Conservation (phyloP, 2,329 filamentous ascomycete species). For the Xylariales sp. region DNA sequence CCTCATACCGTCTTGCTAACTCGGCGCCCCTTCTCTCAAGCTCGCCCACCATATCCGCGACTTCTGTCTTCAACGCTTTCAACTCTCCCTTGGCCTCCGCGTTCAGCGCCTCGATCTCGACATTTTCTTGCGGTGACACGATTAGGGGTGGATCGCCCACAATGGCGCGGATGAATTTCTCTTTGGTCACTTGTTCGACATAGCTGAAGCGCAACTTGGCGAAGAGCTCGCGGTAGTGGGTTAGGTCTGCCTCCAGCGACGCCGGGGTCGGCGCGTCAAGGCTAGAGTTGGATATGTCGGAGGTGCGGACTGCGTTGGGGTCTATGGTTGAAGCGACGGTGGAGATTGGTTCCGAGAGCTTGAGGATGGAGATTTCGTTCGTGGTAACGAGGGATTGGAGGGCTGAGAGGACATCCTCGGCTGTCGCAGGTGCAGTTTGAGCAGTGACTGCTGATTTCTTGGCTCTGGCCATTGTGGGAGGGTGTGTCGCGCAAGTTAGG, state of each 20-base stretch:
- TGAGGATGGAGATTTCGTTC: conserved; percentile 68
- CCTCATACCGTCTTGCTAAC: conserved; percentile 51
- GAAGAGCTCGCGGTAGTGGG: conserved; percentile 92
- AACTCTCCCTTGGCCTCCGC: conserved; percentile 69
- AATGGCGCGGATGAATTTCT: conserved; percentile 92
- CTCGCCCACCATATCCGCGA: conserved; percentile 66
- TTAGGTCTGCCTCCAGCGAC: conserved; percentile 75
- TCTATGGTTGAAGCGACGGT: conserved; percentile 39
- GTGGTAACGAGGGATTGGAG: conserved; percentile 51
- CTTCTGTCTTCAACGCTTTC: conserved; percentile 75
- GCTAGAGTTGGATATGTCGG: conserved; percentile 64
- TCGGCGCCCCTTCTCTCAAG: conserved; percentile 62
- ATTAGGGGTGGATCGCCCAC: conserved; percentile 86
- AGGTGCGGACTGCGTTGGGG: conserved; percentile 52
- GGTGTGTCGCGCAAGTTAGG: background rate
- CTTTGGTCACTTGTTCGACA: conserved; percentile 96
- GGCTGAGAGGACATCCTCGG: conserved; percentile 38
- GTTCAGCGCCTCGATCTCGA: conserved; percentile 65
- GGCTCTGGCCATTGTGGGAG: background rate
- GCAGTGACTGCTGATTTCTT: conserved; percentile 4
- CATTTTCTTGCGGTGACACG: conserved; percentile 76
- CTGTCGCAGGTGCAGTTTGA: conserved; percentile 3
- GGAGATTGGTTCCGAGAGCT: conserved; percentile 70
- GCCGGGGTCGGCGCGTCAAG: conserved; percentile 67
- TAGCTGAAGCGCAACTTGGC: conserved; percentile 95